phyloP scores from a whole-genome alignment of 495 filamentous ascomycete species.

The Articulospora tetracladia region DNA sequence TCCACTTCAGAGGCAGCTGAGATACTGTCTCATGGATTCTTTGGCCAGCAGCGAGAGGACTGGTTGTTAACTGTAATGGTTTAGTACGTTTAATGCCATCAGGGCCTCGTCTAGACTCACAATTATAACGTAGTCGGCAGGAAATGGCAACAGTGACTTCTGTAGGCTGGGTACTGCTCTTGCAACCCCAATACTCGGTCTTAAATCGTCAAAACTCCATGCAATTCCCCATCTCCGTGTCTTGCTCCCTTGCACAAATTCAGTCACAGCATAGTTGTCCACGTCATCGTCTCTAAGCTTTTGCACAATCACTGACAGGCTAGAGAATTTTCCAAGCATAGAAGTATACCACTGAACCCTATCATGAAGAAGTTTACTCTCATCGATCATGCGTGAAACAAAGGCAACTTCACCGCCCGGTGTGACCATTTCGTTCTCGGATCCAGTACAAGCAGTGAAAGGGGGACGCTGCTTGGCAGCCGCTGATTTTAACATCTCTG shows the following conservation, averaged over 20 bases:
- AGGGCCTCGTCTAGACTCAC: conserved; percentile 16
- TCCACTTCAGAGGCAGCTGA: conserved; percentile 47
- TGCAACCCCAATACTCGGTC: conserved; percentile 58
- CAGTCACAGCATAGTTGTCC: conserved; percentile 77
- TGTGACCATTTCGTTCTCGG: conserved; percentile 82
- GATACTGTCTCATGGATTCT: conserved; percentile 37
- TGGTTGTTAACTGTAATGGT: conserved; percentile 16
- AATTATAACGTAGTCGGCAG: conserved; percentile 50
- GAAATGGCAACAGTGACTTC: conserved; percentile 58
- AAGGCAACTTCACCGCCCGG: conserved; percentile 81
- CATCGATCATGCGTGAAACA: conserved; percentile 67
- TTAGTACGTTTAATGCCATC: background rate
- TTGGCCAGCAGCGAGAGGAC: conserved; percentile 17
- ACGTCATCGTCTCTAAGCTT: conserved; percentile 54
- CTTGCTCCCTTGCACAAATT: conserved; percentile 73
- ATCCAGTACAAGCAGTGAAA: conserved; percentile 76
- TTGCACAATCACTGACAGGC: conserved; percentile 59
- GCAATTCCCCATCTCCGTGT: conserved; percentile 85
- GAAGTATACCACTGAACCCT: conserved; percentile 82
- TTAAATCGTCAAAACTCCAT: conserved; percentile 73
- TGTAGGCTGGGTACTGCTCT: conserved; percentile 52
- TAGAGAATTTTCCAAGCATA: conserved; percentile 84
- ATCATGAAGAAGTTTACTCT: conserved; percentile 58
- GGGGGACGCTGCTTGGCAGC: conserved; percentile 63
- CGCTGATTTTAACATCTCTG: conserved; percentile 64